Evolutionary conservation across 805 yeast genomes (phyloP).

Genomic region (Saturnispora besseyi): DNA sequence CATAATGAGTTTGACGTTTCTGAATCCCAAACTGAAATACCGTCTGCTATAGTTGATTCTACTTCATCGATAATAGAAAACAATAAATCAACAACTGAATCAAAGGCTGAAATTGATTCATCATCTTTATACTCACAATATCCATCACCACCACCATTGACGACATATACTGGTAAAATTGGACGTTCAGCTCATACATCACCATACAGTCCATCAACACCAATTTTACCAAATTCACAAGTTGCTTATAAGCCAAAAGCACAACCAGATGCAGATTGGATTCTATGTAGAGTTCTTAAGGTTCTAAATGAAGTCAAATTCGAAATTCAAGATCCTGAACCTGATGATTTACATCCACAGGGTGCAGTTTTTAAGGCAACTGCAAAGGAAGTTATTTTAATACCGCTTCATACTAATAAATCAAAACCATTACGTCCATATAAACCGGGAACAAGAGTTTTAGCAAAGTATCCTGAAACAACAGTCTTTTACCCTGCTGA

Average conservation of each 20-base stretch:
- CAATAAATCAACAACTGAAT: background rate
- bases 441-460: constrained; percentile 70
- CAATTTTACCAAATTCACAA: constrained; percentile 47
- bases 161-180: constrained; percentile 11
- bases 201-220: constrained; percentile 17
- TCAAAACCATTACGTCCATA: constrained; percentile 37
- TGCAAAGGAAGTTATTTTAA: constrained; percentile 67
- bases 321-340: constrained; percentile 97
- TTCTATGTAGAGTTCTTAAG: constrained; percentile 81
- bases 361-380: constrained; percentile 80
- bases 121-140: background rate
- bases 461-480: constrained; percentile 95
- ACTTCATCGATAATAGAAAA: background rate
- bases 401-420: constrained; percentile 34
- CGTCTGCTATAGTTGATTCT: background rate
- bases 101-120: background rate
- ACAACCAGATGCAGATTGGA: constrained; percentile 76
- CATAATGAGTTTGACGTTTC: background rate
- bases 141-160: constrained; percentile 12
- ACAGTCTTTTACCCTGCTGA: constrained; percentile 95
- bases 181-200: constrained; percentile 17
- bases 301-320: constrained; percentile 42
- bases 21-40: background rate
- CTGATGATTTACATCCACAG: constrained; percentile 84
- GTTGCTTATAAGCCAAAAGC: constrained; percentile 78